A percentile compares a stretch with the other conserved stretches of the same genome.
phyloP scores from a whole-genome alignment of 176 grass and related monocot species.

The Dactylis glomerata region DNA sequence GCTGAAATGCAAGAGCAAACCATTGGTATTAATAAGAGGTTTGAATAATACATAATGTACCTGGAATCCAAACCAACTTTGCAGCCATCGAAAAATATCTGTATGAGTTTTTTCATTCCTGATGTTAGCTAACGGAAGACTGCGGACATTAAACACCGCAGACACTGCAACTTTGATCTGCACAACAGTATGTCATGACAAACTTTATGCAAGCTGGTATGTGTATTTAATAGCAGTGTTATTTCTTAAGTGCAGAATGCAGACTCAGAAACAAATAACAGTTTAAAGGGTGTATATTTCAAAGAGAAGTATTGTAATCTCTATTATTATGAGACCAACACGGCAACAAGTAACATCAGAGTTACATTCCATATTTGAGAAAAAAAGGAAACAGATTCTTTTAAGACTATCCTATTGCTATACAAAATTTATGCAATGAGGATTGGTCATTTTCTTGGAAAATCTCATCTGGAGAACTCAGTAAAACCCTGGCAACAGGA shows the following conservation, averaged over 20 bases:
- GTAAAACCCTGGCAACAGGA: background rate
- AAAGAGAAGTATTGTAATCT: background rate
- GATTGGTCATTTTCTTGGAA: background rate
- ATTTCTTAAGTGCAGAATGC: background rate
- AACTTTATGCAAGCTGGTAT: constrained; percentile 2
- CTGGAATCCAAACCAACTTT: constrained; percentile 96
- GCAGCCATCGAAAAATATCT: constrained; percentile 84
- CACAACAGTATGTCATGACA: constrained; percentile 9
- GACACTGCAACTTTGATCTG: constrained; percentile 78
- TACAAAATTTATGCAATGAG: constrained; percentile 2
- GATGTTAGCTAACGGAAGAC: constrained; percentile 58
- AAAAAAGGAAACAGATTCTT: background rate
- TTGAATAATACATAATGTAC: constrained; percentile 33
- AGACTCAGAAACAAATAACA: background rate
- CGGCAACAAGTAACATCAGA: background rate
- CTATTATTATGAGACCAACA: background rate
- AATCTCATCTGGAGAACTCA: constrained; percentile 1
- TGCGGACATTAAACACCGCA: constrained; percentile 75
- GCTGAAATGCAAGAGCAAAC: constrained; percentile 16
- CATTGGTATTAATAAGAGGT: background rate
- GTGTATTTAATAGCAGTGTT: background rate
- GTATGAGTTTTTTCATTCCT: constrained; percentile 46
- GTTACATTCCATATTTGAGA: background rate
- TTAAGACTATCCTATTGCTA: background rate
- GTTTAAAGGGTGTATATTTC: background rate